Percentiles rank a stretch among this genome's conserved stretches.
These are phyloP conservation scores for Globisporangium emineosum DNA, from an alignment of 352 stramenopile genomes.

Conservation along the genomic window DNA sequence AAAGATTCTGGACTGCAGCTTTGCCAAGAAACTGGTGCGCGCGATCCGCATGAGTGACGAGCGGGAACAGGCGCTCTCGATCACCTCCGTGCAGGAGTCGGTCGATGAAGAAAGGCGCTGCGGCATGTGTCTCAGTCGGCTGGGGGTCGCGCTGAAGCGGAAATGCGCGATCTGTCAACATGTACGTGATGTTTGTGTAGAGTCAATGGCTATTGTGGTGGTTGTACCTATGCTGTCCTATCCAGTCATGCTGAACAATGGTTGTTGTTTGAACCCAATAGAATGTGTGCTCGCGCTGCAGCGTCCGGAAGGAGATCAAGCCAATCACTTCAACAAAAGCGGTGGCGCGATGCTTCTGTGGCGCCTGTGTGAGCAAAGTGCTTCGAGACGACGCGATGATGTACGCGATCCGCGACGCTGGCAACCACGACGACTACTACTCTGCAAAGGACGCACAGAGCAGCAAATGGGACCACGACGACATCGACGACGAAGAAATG, in stretches of 20 bases:
- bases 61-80: conserved; percentile 27
- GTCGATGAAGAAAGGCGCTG: conserved; percentile 37
- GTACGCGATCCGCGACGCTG: conserved; percentile 43
- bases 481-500: conserved; percentile 37
- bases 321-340: conserved; percentile 17
- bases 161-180: conserved; percentile 47
- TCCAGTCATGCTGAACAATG: background rate
- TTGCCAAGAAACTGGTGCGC: conserved; percentile 61
- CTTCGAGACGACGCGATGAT: conserved; percentile 45
- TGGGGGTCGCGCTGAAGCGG: conserved; percentile 26
- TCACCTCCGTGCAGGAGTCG: conserved; percentile 30
- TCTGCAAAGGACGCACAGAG: conserved; percentile 1
- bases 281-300: conserved; percentile 40
- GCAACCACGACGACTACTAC: background rate
- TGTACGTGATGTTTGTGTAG: conserved; percentile 17
- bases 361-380: conserved; percentile 49
- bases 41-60: conserved; percentile 33
- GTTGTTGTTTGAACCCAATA: background rate
- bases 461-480: conserved; percentile 36
- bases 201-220: background rate
- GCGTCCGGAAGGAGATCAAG: conserved; percentile 45
- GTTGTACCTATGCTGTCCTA: background rate
- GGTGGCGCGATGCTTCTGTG: conserved; percentile 54
- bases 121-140: conserved; percentile 43
- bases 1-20: conserved; percentile 40